Evolutionary conservation across 1,284 basidiomycete genomes (phyloP).

Genomic region (Malassezia equina): DNA sequence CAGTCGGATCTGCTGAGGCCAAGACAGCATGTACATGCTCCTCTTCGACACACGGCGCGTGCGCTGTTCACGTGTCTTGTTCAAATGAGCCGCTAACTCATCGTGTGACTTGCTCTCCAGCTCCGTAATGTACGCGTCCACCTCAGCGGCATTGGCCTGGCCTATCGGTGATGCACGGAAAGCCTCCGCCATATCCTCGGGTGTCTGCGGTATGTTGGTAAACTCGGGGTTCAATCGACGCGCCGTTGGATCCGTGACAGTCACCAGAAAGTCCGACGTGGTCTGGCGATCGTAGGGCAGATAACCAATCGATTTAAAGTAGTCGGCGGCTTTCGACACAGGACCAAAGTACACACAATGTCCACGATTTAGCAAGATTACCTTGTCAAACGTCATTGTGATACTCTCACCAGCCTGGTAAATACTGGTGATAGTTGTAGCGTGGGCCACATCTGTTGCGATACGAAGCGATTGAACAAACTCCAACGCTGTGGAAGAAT

Average conservation of each 20-base stretch:
- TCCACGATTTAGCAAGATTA: constrained; percentile 33
- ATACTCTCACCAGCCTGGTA: constrained; percentile 40
- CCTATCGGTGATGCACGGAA: constrained; percentile 26
- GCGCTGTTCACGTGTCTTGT: constrained; percentile 22
- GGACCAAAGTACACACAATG: constrained; percentile 46
- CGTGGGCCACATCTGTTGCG: constrained; percentile 24
- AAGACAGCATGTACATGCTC: constrained; percentile 30
- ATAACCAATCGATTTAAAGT: constrained; percentile 37
- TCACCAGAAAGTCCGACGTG: constrained; percentile 45
- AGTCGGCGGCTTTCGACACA: constrained; percentile 21
- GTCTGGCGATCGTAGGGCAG: constrained; percentile 50
- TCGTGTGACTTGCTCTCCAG: constrained; percentile 19
- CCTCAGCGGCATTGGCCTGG: constrained; percentile 21
- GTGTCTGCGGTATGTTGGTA: constrained; percentile 33
- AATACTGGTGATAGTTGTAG: constrained; percentile 28
- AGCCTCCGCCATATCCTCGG: constrained; percentile 29
- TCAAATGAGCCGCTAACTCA: constrained; percentile 15
- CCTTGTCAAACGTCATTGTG: constrained; percentile 39
- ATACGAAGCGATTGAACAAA: constrained; percentile 34
- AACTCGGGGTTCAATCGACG: constrained; percentile 46
- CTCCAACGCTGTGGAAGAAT: constrained; percentile 36
- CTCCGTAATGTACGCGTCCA: constrained; percentile 23
- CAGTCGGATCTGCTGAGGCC: constrained; percentile 54
- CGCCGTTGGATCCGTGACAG: constrained; percentile 50
- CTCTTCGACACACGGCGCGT: constrained; percentile 19